Evolutionary conservation across 2,329 filamentous ascomycete genomes (phyloP).

Genomic region (Penicillium griseofulvum): DNA sequence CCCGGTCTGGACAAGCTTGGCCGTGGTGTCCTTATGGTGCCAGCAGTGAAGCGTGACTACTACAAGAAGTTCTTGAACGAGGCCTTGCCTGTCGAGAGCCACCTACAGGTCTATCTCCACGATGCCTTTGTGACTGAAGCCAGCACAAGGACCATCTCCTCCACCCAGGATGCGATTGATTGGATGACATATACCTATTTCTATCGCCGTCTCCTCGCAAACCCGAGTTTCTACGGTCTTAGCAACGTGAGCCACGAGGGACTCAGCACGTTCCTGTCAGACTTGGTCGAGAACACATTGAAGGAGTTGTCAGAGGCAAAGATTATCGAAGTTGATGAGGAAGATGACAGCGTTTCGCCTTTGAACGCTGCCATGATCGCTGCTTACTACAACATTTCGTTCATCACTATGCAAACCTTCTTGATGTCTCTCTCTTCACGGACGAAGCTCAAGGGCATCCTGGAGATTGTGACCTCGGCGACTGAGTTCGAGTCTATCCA

Average conservation of each 20-base stretch:
- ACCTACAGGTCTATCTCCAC: conserved; percentile 85
- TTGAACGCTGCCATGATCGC: conserved; percentile 97
- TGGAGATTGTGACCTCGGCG: conserved; percentile 95
- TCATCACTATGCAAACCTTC: conserved; percentile 99
- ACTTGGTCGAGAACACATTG: conserved; percentile 87
- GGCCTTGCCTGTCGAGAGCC: conserved; percentile 90
- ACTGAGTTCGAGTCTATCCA: conserved; percentile 96
- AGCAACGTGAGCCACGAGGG: conserved; percentile 86
- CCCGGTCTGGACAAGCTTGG: conserved; percentile 75
- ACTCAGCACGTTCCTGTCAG: conserved; percentile 89
- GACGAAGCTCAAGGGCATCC: conserved; percentile 93
- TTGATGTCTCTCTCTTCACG: conserved; percentile 81
- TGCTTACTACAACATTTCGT: conserved; percentile 98
- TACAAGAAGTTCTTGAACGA: conserved; percentile 99
- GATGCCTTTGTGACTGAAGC: conserved; percentile 97
- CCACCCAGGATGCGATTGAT: conserved; percentile 94
- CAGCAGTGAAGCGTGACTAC: conserved; percentile 90
- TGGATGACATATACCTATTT: conserved; percentile 99
- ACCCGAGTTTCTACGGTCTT: conserved; percentile 93
- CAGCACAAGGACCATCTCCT: conserved; percentile 91
- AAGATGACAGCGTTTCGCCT: conserved; percentile 83
- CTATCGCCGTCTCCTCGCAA: conserved; percentile 89
- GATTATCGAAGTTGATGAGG: conserved; percentile 93
- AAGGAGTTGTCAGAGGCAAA: conserved; percentile 89
- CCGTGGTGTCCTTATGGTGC: conserved; percentile 94